Evolutionary conservation across 2,329 filamentous ascomycete genomes (phyloP).

Genomic region (Lasiodiplodia gonubiensis): DNA sequence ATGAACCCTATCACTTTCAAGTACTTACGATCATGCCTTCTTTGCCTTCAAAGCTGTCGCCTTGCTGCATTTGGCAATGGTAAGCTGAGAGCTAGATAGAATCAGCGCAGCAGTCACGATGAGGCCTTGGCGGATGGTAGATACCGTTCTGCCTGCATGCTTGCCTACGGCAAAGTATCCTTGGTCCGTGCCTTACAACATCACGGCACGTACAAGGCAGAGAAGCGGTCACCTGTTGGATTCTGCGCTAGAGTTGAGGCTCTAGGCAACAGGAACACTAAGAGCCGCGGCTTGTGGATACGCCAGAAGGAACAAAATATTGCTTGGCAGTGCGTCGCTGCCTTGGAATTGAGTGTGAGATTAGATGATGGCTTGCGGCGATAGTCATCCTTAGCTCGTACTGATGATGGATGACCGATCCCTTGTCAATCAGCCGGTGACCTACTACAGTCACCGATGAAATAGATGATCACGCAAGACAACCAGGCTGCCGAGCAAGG

Average conservation of each 20-base stretch:
- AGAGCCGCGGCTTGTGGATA: not conserved
- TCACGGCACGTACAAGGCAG: not conserved
- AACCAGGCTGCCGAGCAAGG: too few species aligned
- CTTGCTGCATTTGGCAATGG: not conserved
- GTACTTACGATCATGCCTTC: not conserved
- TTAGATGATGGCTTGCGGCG: not conserved
- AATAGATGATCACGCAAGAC: conserved; percentile 4
- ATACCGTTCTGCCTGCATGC: not conserved
- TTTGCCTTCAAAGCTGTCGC: not conserved
- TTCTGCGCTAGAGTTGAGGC: not conserved
- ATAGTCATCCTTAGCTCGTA: not conserved
- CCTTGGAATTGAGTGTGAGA: not conserved
- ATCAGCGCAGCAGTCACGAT: not conserved
- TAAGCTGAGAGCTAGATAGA: not conserved
- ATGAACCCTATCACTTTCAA: not conserved
- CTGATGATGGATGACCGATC: not conserved
- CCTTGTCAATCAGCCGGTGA: not conserved
- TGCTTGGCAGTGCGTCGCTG: not conserved
- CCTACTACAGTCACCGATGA: not conserved
- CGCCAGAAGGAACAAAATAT: not conserved
- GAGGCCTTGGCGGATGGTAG: not conserved
- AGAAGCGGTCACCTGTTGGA: not conserved
- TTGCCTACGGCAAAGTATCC: not conserved
- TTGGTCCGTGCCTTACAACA: not conserved
- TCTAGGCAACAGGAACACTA: conserved; percentile 6